These are phyloP conservation scores for Carallia brachiata DNA, from an alignment of 345 rosid genomes.

Conservation along the genomic window DNA sequence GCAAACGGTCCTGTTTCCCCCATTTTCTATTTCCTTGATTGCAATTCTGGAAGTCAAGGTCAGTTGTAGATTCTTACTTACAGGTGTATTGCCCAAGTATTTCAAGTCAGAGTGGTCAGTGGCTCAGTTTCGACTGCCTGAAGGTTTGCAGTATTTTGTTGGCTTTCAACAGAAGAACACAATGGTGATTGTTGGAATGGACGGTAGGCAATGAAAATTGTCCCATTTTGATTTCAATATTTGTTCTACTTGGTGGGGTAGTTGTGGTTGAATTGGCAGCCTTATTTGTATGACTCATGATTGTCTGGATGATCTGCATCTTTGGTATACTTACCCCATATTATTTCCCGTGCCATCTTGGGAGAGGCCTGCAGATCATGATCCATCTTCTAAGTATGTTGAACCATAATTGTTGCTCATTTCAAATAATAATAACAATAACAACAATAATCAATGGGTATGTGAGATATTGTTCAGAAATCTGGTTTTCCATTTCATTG, in stretches of 20 bases:
- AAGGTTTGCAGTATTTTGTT: constrained; percentile 67
- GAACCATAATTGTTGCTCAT: too few species aligned
- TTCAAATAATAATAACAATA: too few species aligned
- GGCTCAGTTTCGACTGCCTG: constrained; percentile 77
- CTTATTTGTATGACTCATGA: background rate
- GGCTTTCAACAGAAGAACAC: constrained; percentile 85
- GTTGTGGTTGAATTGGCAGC: background rate
- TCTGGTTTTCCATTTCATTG: too few species aligned
- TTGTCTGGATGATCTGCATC: background rate
- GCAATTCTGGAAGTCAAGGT: background rate
- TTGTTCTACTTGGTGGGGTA: too few species aligned
- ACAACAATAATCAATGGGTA: too few species aligned
- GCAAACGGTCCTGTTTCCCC: too few species aligned
- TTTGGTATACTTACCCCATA: background rate
- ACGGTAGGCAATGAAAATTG: constrained; percentile 66
- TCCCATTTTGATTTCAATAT: background rate
- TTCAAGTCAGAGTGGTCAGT: constrained; percentile 97
- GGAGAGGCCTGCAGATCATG: too few species aligned
- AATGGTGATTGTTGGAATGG: constrained; percentile 78
- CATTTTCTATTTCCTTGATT: background rate
- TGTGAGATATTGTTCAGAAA: too few species aligned
- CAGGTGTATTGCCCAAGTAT: constrained; percentile 94
- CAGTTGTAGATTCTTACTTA: background rate
- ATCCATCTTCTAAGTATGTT: too few species aligned
- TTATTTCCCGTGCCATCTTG: background rate